Conservation (phyloP, 768 basidiomycete species). For the Russula ochroleuca region DNA sequence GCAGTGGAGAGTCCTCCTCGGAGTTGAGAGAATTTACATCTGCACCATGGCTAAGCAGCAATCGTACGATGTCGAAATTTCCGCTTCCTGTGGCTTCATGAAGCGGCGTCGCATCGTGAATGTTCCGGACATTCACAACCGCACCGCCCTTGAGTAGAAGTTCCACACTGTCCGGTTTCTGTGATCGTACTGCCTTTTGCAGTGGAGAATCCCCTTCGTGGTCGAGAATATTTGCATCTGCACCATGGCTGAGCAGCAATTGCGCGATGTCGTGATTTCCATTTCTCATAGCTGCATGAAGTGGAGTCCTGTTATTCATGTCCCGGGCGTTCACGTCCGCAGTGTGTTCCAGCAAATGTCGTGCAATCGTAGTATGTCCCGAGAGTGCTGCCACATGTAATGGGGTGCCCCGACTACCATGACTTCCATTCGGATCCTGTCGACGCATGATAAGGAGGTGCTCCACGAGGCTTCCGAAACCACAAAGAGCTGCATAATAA, state of each 20-base stretch:
- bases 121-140: background rate
- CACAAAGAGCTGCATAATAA: background rate
- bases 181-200: background rate
- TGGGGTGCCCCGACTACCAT: background rate
- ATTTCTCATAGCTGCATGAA: too few relatives aligned
- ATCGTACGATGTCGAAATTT: background rate
- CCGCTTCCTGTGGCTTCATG: background rate
- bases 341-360: background rate
- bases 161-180: background rate
- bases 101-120: background rate
- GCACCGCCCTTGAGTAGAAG: background rate
- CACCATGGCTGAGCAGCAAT: background rate
- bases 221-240: background rate
- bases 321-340: background rate
- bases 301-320: too few relatives aligned
- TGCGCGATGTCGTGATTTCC: too few relatives aligned
- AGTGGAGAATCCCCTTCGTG: background rate
- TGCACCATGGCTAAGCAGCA: background rate
- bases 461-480: background rate
- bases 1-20: background rate
- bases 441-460: background rate
- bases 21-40: background rate
- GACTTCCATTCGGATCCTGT: background rate
- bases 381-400: background rate
- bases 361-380: background rate